These are phyloP conservation scores for Pisolithus tinctorius DNA, from an alignment of 768 basidiomycete genomes.

Conservation along the genomic window DNA sequence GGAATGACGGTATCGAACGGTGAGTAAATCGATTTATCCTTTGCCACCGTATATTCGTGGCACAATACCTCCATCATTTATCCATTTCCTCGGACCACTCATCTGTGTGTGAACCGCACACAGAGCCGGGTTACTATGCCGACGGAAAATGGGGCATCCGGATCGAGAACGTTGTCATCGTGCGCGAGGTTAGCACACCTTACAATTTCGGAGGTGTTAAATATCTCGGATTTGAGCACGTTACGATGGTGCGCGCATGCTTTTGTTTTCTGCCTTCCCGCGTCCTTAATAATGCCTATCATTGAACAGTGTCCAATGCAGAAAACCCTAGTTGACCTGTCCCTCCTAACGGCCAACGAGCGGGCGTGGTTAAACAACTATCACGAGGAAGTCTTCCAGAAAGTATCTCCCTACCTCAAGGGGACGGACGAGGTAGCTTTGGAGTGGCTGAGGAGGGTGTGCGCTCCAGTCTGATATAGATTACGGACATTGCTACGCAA, in stretches of 20 bases:
- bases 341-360: conserved; percentile 61
- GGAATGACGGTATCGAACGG: conserved; percentile 91
- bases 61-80: neutral
- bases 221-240: conserved; percentile 76
- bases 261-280: neutral
- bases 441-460: conserved; percentile 59
- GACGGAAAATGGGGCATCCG: conserved; percentile 91
- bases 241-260: conserved; percentile 71
- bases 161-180: conserved; percentile 84
- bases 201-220: conserved; percentile 72
- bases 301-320: conserved; percentile 68
- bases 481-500: neutral
- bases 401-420: conserved; percentile 62
- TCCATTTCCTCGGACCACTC: neutral
- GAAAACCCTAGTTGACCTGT: conserved; percentile 65
- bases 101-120: neutral
- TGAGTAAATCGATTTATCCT: conserved; percentile 14
- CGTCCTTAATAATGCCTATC: neutral
- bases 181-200: conserved; percentile 62
- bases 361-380: conserved; percentile 79
- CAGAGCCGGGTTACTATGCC: conserved; percentile 87
- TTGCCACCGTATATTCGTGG: neutral
- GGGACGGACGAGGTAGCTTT: conserved; percentile 50
- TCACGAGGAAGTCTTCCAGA: conserved; percentile 67
- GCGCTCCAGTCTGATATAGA: conserved; percentile 20